Conservation (phyloP, 2,329 filamentous ascomycete genomes). For the Zelopaecilomyces penicillatus region DNA sequence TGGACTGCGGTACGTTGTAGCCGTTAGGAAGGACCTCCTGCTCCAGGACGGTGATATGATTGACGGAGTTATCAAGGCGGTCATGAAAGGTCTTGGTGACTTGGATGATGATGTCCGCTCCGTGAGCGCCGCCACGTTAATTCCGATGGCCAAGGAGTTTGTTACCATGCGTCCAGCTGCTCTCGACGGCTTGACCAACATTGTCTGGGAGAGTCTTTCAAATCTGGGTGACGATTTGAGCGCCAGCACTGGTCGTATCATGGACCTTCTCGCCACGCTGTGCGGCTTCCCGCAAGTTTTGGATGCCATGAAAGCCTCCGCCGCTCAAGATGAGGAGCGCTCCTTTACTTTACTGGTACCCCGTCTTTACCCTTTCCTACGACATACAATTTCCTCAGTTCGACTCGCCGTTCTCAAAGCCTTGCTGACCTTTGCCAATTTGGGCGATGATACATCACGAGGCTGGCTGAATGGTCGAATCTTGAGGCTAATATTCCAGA, state of each 20-base stretch:
- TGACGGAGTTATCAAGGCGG: constrained; percentile 83
- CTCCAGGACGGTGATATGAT: constrained; percentile 77
- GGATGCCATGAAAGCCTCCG: constrained; percentile 87
- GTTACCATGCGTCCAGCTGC: constrained; percentile 73
- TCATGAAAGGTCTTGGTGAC: constrained; percentile 91
- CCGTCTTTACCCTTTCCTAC: constrained; percentile 87
- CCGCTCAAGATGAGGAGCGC: constrained; percentile 70
- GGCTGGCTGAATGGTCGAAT: constrained; percentile 91
- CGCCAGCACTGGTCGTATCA: constrained; percentile 94
- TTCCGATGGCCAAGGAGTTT: constrained; percentile 93
- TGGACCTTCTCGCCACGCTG: constrained; percentile 93
- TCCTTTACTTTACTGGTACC: constrained; percentile 91
- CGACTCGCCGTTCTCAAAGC: constrained; percentile 88
- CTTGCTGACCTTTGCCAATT: constrained; percentile 81
- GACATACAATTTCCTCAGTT: constrained; percentile 94
- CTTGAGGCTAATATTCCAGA: constrained; percentile 85
- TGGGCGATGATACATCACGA: constrained; percentile 70
- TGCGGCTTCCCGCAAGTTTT: constrained; percentile 91
- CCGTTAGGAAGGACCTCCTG: constrained; percentile 85
- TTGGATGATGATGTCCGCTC: constrained; percentile 92
- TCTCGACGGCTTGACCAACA: constrained; percentile 76
- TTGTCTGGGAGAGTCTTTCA: constrained; percentile 95
- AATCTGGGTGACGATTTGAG: constrained; percentile 96
- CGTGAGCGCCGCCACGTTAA: constrained; percentile 92
- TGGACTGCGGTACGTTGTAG: constrained; percentile 87